phyloP scores from a whole-genome alignment of 2,329 filamentous ascomycete genomes.

The Penicillium sclerotigenum region DNA sequence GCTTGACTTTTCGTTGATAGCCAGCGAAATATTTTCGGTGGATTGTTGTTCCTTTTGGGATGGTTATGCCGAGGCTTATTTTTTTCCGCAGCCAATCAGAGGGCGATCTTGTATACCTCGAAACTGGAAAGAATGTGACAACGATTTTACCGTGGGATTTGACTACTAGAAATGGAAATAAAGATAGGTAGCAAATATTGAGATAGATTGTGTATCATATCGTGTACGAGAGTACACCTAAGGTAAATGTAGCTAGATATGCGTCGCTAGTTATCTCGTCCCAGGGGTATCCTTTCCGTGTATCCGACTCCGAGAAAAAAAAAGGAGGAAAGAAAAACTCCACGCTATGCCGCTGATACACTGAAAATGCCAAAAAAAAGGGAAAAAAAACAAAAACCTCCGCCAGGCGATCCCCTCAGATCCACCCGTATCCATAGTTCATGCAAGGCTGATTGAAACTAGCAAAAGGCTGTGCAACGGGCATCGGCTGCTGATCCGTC shows the following conservation, averaged over 20 bases:
- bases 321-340: conserved; percentile 26
- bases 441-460: conserved; percentile 31
- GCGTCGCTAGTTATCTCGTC: conserved; percentile 6
- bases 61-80: conserved; percentile 12
- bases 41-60: conserved; percentile 20
- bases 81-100: conserved; percentile 12
- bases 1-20: conserved; percentile 4
- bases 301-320: conserved; percentile 17
- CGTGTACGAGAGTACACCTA: conserved; percentile 1
- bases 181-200: not conserved
- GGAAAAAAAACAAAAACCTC: conserved; percentile 7
- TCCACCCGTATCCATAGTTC: conserved; percentile 37
- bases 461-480: conserved; percentile 26
- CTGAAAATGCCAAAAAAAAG: conserved; percentile 1
- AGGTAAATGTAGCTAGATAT: not conserved
- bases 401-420: conserved; percentile 19
- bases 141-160: not conserved
- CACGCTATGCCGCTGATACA: conserved; percentile 33
- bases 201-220: not conserved
- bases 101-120: not conserved
- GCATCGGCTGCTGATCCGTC: conserved; percentile 22
- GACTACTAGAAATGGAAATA: not conserved
- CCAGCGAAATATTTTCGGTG: conserved; percentile 20
- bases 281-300: conserved; percentile 30
- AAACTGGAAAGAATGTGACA: not conserved